Evolutionary conservation across 1,139 yeast genomes (phyloP), one percentile per base, ranked within the genome.

Genomic region (Suhomyces kunorum): DNA sequence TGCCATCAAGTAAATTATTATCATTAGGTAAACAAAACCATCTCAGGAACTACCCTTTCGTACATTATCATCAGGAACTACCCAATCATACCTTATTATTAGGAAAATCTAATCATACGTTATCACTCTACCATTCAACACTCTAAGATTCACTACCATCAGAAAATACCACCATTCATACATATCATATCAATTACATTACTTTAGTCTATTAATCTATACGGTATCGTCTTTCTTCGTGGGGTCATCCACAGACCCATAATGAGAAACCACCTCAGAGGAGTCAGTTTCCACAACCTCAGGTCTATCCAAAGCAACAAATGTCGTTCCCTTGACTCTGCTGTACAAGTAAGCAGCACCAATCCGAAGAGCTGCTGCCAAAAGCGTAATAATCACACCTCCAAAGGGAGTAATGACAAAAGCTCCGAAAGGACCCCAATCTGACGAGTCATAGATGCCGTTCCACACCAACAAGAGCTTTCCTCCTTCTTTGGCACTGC

Each of bases 381-480:
- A 54, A 15, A 76, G 61, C 1, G 87, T 82, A 46, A 83, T 68
- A 2, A 83, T 47, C 3, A 89, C 52, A 14, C 94, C 89, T 14
- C 94, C 95, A 36, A 83, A 74, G 4, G 97, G 96, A 1, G 97
- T 95, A 49, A 83, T 86, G 6, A 87, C 94, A 64, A 89, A 89
- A 1, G 97, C 96, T 22, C 95, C 97, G 64, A 89, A 90, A 0
- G 95, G 81, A 54, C 95, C 87, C 97, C 97, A 90, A 59, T 90
- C 97, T 41, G 76, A 78, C 11, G 76, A 65, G 45, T 76, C 70
- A 58, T 90, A 90, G 28, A 90, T 66, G 38, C 97, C 97, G 49
- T 87, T 80, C 78, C 86, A 79, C 34, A 85, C 65, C 44, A 89
- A 72, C 43, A 85, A 60, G 35, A 89, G 71, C 47, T 75, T 74